A percentile compares a stretch with the other conserved stretches of the same genome.
These are phyloP conservation scores for Penicillium psychrofluorescens DNA, from an alignment of 495 filamentous ascomycete species.

Conservation along the genomic window DNA sequence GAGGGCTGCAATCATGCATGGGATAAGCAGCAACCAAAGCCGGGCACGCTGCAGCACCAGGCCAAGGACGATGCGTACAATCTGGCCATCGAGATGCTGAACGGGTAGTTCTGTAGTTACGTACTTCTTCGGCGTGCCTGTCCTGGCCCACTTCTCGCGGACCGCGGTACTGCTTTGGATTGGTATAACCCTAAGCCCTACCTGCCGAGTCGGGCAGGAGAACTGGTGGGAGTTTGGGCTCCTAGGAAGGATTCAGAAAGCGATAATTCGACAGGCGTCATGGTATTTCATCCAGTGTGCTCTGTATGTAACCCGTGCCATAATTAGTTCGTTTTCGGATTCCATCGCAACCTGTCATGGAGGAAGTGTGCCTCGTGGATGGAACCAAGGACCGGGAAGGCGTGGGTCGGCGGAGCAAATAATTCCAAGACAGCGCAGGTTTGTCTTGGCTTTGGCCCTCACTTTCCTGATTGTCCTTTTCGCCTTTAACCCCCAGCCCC, in stretches of 20 bases:
- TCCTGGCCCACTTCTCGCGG: conserved; percentile 12
- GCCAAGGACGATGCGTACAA: conserved; percentile 30
- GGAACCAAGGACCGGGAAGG: too few relatives aligned
- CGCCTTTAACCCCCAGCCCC: not conserved
- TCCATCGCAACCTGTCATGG: too few relatives aligned
- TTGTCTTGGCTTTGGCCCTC: not conserved
- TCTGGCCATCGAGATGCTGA: conserved; percentile 27
- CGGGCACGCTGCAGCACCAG: conserved; percentile 16
- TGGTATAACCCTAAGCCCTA: conserved; percentile 20
- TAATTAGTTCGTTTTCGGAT: not conserved
- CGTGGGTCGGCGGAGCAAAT: too few relatives aligned
- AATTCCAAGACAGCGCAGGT: too few relatives aligned
- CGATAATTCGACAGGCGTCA: too few relatives aligned
- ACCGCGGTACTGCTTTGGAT: not conserved
- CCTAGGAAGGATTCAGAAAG: not conserved
- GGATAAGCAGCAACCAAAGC: conserved; percentile 21
- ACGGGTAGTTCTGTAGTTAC: not conserved
- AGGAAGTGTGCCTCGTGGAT: too few relatives aligned
- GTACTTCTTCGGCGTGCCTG: conserved; percentile 12
- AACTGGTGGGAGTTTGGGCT: not conserved
- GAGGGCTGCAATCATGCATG: conserved; percentile 34
- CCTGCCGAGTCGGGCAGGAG: not conserved
- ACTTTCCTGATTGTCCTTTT: not conserved
- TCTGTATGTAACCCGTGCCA: not conserved
- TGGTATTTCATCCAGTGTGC: too few relatives aligned